A percentile compares a stretch with the other conserved stretches of the same genome.
These are phyloP conservation scores for Dryadomyces quercus-mongolicae DNA, from an alignment of 2,329 filamentous ascomycete genomes.

Conservation along the genomic window DNA sequence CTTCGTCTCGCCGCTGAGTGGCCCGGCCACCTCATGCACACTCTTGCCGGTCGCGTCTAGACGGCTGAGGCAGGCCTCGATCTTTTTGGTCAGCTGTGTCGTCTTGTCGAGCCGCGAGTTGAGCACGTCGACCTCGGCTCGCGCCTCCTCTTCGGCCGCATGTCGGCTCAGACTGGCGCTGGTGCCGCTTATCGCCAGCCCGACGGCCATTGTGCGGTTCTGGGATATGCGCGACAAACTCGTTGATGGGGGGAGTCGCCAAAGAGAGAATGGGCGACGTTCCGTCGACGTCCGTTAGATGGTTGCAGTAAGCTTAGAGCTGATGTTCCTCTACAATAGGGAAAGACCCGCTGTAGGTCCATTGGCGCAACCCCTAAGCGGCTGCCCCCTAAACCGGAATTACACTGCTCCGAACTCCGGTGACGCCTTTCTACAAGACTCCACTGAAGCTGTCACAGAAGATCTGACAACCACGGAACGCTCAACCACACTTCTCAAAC, in stretches of 20 bases:
- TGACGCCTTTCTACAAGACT: background rate
- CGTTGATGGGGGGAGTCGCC: background rate
- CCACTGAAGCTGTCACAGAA: background rate
- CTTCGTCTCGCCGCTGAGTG: constrained; percentile 85
- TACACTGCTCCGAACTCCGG: constrained; percentile 4
- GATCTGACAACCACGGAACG: background rate
- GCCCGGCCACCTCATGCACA: constrained; percentile 82
- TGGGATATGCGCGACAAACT: background rate
- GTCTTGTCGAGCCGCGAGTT: constrained; percentile 79
- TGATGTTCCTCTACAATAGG: background rate
- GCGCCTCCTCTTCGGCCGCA: constrained; percentile 52
- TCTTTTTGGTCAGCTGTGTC: constrained; percentile 86
- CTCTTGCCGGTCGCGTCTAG: constrained; percentile 82
- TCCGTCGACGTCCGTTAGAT: background rate
- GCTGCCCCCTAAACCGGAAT: constrained; percentile 3
- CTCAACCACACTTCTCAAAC: background rate
- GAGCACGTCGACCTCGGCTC: constrained; percentile 58
- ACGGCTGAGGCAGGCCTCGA: constrained; percentile 73
- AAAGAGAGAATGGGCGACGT: background rate
- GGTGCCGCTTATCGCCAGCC: constrained; percentile 22
- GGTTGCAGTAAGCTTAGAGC: background rate
- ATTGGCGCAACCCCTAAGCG: background rate
- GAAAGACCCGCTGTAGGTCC: constrained; percentile 5
- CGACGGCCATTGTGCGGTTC: constrained; percentile 34
- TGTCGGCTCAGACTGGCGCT: constrained; percentile 23